These are phyloP conservation scores for Coniochaeta sp. DNA, from an alignment of 2,329 filamentous ascomycete genomes.

Conservation along the genomic window DNA sequence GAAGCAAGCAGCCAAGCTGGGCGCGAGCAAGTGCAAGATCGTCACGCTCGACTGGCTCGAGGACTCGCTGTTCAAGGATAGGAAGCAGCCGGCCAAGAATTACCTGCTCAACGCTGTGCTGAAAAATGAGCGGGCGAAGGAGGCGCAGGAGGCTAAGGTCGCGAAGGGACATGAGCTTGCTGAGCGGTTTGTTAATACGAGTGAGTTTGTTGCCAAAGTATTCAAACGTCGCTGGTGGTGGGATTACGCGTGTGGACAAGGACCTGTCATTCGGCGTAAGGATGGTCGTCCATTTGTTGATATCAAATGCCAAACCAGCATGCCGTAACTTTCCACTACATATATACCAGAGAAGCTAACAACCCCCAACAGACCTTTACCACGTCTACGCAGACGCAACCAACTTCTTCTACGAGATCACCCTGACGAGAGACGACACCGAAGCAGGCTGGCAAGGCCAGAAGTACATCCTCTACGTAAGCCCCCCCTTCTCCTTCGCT, in stretches of 20 bases:
- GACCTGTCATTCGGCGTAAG: no score
- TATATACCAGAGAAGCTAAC: neutral
- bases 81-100: constrained; percentile 23
- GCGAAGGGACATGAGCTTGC: constrained; percentile 23
- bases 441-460: constrained; percentile 42
- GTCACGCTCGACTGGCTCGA: constrained; percentile 48
- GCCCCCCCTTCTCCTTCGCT: constrained; percentile 18
- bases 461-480: constrained; percentile 53
- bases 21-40: constrained; percentile 27
- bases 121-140: constrained; percentile 28
- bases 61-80: constrained; percentile 28
- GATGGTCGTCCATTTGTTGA: no score
- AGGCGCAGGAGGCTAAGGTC: constrained; percentile 23
- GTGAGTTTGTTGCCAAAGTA: constrained; percentile 26
- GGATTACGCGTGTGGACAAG: no score
- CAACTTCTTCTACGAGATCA: constrained; percentile 56
- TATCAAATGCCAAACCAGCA: no score
- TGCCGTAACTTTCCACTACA: no score
- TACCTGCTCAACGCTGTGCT: constrained; percentile 26
- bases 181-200: constrained; percentile 39
- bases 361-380: constrained; percentile 42
- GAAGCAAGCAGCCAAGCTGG: constrained; percentile 25
- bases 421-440: constrained; percentile 46
- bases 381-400: constrained; percentile 57
- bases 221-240: neutral